These are phyloP conservation scores for Pseudomassariella vexata DNA, from an alignment of 2,329 filamentous ascomycete species.

Conservation along the genomic window DNA sequence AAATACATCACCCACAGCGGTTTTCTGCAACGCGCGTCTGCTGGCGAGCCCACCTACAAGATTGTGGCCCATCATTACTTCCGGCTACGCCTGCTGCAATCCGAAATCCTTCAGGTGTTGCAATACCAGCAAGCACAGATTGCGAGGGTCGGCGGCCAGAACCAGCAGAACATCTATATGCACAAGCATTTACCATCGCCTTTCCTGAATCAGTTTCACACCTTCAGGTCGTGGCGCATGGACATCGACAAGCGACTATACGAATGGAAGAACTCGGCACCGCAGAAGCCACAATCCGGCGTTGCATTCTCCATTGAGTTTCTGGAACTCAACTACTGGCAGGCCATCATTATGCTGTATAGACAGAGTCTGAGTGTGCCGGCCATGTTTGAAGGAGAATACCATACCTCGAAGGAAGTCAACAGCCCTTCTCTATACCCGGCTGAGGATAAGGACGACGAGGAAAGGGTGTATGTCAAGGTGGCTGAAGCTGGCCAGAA, in stretches of 20 bases:
- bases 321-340: conserved; percentile 94
- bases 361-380: conserved; percentile 85
- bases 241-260: conserved; percentile 79
- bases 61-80: conserved; percentile 90
- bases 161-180: conserved; percentile 65
- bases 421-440: conserved; percentile 57
- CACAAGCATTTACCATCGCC: conserved; percentile 76
- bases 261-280: conserved; percentile 82
- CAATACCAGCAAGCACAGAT: conserved; percentile 87
- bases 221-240: conserved; percentile 80
- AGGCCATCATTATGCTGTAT: conserved; percentile 93
- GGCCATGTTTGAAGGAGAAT: conserved; percentile 75
- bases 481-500: conserved; percentile 93
- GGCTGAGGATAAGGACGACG: conserved; percentile 67
- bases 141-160: conserved; percentile 60
- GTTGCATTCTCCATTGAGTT: conserved; percentile 89
- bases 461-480: conserved; percentile 88
- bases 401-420: conserved; percentile 58
- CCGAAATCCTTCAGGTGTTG: conserved; percentile 88
- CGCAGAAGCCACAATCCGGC: conserved; percentile 71
- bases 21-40: conserved; percentile 55
- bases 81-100: conserved; percentile 80
- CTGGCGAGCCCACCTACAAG: conserved; percentile 74
- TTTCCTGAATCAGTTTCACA: conserved; percentile 77
- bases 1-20: conserved; percentile 77